These are phyloP conservation scores for Trichoderma sp. DNA, from an alignment of 2,329 filamentous ascomycete genomes.

Conservation along the genomic window DNA sequence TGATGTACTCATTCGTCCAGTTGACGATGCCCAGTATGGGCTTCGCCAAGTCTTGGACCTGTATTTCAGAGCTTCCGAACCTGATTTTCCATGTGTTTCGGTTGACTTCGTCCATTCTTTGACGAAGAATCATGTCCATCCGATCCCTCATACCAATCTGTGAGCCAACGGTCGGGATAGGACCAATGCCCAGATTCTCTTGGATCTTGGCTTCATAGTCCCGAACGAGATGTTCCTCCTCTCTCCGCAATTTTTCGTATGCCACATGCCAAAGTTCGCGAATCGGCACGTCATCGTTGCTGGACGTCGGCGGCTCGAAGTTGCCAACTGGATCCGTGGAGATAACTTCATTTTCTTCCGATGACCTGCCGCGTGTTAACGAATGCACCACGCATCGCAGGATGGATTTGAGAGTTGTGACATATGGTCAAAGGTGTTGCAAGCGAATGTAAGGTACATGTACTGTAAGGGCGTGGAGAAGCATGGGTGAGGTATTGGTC, in stretches of 20 bases:
- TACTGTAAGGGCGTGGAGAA: too few species aligned
- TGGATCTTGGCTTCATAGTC: neutral
- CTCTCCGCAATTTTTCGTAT: neutral
- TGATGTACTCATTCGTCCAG: neutral
- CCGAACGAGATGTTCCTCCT: neutral
- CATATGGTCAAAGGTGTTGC: too few species aligned
- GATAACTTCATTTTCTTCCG: too few species aligned
- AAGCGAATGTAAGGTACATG: too few species aligned
- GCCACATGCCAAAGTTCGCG: neutral
- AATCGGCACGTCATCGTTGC: neutral
- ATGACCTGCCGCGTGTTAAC: too few species aligned
- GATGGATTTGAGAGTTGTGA: too few species aligned
- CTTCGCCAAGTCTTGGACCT: neutral
- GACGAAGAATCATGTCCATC: neutral
- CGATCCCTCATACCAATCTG: neutral
- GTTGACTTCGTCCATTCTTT: neutral
- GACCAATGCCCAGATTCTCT: neutral
- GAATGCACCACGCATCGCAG: too few species aligned
- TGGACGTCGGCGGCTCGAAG: too few species aligned
- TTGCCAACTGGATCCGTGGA: too few species aligned
- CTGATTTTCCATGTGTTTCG: neutral
- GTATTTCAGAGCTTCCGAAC: neutral
- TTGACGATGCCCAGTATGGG: neutral
- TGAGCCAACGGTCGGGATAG: neutral
- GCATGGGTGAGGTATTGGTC: too few species aligned